These are phyloP conservation scores for Lepidium campestre DNA, from an alignment of 441 rosid species.

Conservation along the genomic window DNA sequence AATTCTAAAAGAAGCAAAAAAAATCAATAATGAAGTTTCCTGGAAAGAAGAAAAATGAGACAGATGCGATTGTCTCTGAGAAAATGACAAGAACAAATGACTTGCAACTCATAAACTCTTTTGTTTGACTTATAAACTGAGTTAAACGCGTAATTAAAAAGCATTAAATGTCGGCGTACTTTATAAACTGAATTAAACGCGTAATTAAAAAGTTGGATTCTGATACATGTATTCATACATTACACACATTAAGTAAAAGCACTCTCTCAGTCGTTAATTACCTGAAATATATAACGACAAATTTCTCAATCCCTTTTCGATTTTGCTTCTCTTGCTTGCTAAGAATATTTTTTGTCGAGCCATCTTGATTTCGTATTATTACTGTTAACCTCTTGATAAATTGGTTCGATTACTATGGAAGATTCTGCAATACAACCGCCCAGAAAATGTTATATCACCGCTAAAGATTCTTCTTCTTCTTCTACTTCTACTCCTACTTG, in stretches of 20 bases:
- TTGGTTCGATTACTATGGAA: constrained; percentile 2
- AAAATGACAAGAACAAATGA: too few species aligned
- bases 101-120: too few species aligned
- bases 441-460: neutral
- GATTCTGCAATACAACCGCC: neutral
- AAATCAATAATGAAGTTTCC: too few species aligned
- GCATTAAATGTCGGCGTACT: neutral
- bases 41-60: too few species aligned
- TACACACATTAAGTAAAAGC: neutral
- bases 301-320: neutral
- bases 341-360: neutral
- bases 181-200: neutral
- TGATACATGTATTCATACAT: neutral
- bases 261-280: neutral
- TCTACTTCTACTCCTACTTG: neutral
- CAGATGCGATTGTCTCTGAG: too few species aligned
- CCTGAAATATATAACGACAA: neutral
- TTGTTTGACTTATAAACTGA: neutral
- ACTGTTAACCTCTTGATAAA: neutral
- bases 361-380: neutral
- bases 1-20: too few species aligned
- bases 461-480: neutral
- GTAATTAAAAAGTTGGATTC: neutral
- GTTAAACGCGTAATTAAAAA: neutral
- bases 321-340: constrained; percentile 1